phyloP scores from a whole-genome alignment of 306 rosid species.

The Quercus ilex region DNA sequence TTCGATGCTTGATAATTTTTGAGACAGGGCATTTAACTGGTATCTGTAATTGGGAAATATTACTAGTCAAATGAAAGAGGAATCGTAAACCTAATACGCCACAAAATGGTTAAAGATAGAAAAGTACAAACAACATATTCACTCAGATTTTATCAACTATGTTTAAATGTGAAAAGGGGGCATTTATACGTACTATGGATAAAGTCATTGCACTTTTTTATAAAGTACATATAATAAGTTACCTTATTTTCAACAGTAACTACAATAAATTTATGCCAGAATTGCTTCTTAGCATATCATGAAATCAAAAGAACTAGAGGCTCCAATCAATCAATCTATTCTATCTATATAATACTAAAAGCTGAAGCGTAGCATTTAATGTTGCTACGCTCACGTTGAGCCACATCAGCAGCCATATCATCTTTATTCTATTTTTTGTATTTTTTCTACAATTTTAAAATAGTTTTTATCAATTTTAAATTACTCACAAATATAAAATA shows the following conservation, averaged over 20 bases:
- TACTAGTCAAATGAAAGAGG: neutral
- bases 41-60: constrained; percentile 33
- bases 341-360: too few relatives aligned
- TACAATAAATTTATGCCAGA: neutral
- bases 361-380: too few relatives aligned
- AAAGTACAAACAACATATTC: neutral
- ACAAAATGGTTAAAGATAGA: neutral
- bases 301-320: neutral
- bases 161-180: neutral
- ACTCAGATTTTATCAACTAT: neutral
- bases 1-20: constrained; percentile 58
- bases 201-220: neutral
- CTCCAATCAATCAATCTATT: too few relatives aligned
- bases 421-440: too few relatives aligned
- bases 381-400: too few relatives aligned
- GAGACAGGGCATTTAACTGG: constrained; percentile 72
- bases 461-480: too few relatives aligned
- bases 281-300: neutral
- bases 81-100: neutral
- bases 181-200: neutral
- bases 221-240: neutral
- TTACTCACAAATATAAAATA: too few relatives aligned
- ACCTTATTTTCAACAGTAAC: neutral
- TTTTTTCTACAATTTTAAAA: too few relatives aligned
- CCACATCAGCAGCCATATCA: too few relatives aligned